A percentile compares a stretch with the other conserved stretches of the same genome.
Conservation (phyloP, 352 stramenopile species). For the Phytopythium boreale region DNA sequence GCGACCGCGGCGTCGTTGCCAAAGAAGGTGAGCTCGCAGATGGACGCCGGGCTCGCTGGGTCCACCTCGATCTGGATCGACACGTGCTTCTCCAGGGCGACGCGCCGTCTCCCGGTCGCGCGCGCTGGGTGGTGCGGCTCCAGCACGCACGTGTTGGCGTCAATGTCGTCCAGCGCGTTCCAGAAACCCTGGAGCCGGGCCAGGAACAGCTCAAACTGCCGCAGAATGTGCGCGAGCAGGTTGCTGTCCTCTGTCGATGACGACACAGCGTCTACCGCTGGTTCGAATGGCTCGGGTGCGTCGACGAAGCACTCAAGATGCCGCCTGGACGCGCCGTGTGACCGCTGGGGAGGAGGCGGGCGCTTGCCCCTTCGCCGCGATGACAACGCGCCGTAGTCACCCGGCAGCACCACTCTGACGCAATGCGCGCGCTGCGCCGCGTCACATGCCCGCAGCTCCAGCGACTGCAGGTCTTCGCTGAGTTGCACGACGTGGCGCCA, state of each 20-base stretch:
- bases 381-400: slow-evolving; percentile 24
- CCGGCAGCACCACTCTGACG: slow-evolving; percentile 38
- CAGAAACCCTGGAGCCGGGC: slow-evolving; percentile 73
- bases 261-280: slow-evolving; percentile 9
- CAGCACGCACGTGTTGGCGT: slow-evolving; percentile 69
- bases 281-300: slow-evolving; percentile 46
- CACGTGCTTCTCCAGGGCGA: slow-evolving; percentile 63
- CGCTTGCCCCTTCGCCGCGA: background rate
- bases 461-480: slow-evolving; percentile 47
- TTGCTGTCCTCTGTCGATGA: background rate
- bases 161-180: slow-evolving; percentile 72
- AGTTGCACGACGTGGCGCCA: slow-evolving; percentile 53
- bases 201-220: slow-evolving; percentile 57
- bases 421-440: slow-evolving; percentile 33
- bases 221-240: slow-evolving; percentile 29
- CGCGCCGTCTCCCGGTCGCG: slow-evolving; percentile 50
- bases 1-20: slow-evolving; percentile 58
- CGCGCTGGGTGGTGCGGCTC: slow-evolving; percentile 69
- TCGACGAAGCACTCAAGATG: slow-evolving; percentile 45
- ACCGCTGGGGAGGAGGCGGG: background rate
- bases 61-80: slow-evolving; percentile 78
- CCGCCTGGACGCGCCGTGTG: background rate
- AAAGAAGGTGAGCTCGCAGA: slow-evolving; percentile 76
- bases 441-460: slow-evolving; percentile 57
- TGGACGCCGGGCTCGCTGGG: slow-evolving; percentile 26